phyloP scores from a whole-genome alignment of 2,329 filamentous ascomycete genomes.

The Nigrospora osmanthi region DNA sequence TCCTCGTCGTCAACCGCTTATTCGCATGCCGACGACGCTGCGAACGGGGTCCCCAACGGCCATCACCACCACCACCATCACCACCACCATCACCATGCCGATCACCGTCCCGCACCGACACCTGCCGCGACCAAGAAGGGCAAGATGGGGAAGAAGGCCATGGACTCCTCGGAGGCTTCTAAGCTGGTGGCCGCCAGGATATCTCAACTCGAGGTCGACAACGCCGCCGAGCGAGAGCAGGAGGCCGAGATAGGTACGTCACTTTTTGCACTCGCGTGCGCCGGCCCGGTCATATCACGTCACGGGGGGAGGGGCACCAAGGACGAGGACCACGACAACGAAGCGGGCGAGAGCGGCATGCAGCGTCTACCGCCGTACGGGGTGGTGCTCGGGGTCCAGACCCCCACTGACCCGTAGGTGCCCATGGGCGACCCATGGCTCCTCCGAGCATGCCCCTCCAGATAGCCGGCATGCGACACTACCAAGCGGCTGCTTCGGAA shows the following conservation, averaged over 20 bases:
- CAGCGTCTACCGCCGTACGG: too few relatives aligned
- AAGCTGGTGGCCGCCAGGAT: constrained; percentile 91
- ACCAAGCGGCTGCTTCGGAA: too few relatives aligned
- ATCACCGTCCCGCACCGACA: constrained; percentile 32
- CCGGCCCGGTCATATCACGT: too few relatives aligned
- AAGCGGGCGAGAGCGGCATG: too few relatives aligned
- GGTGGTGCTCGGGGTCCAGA: too few relatives aligned
- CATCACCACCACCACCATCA: constrained; percentile 18
- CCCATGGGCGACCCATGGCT: too few relatives aligned
- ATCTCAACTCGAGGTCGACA: constrained; percentile 89
- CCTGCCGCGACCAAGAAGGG: constrained; percentile 60
- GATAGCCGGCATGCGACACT: too few relatives aligned
- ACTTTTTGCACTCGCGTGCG: neutral
- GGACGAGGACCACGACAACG: too few relatives aligned
- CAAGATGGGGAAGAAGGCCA: constrained; percentile 79
- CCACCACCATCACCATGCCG: constrained; percentile 30
- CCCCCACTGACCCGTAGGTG: too few relatives aligned
- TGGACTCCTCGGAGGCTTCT: constrained; percentile 82
- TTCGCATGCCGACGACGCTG: constrained; percentile 21
- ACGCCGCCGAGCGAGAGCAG: constrained; percentile 88
- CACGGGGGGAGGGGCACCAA: too few relatives aligned
- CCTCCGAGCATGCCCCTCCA: too few relatives aligned
- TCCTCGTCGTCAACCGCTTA: constrained; percentile 11
- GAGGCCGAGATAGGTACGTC: constrained; percentile 85
- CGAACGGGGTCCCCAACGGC: constrained; percentile 21